These are phyloP conservation scores for Saccharomycopsis lassenensis DNA, from an alignment of 805 yeast genomes.

Conservation along the genomic window DNA sequence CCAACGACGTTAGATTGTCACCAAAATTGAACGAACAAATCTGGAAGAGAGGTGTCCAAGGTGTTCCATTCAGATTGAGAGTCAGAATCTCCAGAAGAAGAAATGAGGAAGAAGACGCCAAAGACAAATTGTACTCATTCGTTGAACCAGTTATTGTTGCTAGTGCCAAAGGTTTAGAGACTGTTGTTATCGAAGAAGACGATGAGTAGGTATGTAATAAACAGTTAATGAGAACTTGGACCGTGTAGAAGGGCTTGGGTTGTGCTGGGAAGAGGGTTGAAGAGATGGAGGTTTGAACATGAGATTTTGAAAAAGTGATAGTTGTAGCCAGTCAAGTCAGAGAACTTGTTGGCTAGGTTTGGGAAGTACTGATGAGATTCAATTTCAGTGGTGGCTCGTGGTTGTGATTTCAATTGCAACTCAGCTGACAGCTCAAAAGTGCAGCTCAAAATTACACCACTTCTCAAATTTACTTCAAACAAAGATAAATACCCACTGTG, in stretches of 20 bases:
- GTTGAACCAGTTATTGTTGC: constrained; percentile 97
- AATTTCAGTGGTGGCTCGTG: too few relatives aligned
- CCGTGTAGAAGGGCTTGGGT: not conserved
- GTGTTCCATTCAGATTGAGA: constrained; percentile 97
- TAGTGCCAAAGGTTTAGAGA: constrained; percentile 93
- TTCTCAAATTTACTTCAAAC: too few relatives aligned
- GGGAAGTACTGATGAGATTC: too few relatives aligned
- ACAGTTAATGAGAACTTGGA: not conserved
- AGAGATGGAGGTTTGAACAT: not conserved
- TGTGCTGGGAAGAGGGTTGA: not conserved
- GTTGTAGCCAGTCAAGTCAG: not conserved
- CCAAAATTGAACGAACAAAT: constrained; percentile 96
- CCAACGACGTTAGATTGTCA: constrained; percentile 97
- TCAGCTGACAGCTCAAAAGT: too few relatives aligned
- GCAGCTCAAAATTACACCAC: too few relatives aligned
- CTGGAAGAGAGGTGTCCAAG: constrained; percentile 99
- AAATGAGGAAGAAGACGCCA: constrained; percentile 99
- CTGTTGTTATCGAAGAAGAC: constrained; percentile 90
- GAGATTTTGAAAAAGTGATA: not conserved
- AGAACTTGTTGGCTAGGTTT: too few relatives aligned
- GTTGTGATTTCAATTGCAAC: too few relatives aligned
- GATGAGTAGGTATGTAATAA: constrained; percentile 31
- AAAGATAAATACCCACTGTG: too few relatives aligned
- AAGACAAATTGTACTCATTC: constrained; percentile 93
- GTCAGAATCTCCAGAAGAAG: constrained; percentile 98